Evolutionary conservation across 1,139 yeast species (phyloP).

Genomic region (Taiozyma onychis): DNA sequence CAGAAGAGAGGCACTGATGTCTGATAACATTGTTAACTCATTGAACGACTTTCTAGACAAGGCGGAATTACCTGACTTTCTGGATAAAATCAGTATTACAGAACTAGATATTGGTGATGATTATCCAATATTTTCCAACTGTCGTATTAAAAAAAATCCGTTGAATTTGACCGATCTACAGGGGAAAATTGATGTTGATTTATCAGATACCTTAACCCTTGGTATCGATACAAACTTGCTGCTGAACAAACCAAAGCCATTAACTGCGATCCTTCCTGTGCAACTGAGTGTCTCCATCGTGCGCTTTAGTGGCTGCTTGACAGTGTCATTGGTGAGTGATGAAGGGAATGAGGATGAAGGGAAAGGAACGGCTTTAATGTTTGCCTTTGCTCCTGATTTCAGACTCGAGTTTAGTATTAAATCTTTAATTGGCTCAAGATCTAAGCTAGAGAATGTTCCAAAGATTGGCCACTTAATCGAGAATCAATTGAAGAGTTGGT

Average conservation of each 20-base stretch:
- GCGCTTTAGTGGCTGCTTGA: constrained; percentile 86
- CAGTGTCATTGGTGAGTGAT: constrained; percentile 47
- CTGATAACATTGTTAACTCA: constrained; percentile 80
- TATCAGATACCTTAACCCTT: constrained; percentile 82
- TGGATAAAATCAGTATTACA: constrained; percentile 73
- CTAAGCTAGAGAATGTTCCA: constrained; percentile 90
- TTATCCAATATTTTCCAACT: constrained; percentile 91
- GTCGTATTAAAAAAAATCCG: constrained; percentile 65
- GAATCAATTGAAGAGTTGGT: constrained; percentile 79
- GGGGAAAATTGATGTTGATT: constrained; percentile 90
- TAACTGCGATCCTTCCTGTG: constrained; percentile 82
- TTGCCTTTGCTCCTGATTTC: constrained; percentile 89
- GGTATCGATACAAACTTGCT: constrained; percentile 83
- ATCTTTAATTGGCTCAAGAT: constrained; percentile 86
- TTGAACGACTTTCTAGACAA: constrained; percentile 46
- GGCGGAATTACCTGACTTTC: constrained; percentile 62
- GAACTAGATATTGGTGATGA: constrained; percentile 94
- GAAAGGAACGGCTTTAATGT: constrained; percentile 67
- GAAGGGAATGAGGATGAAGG: constrained; percentile 26
- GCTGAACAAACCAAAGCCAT: constrained; percentile 78
- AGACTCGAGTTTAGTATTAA: constrained; percentile 79
- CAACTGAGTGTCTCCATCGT: constrained; percentile 82
- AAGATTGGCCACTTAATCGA: constrained; percentile 84
- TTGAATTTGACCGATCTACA: constrained; percentile 47
- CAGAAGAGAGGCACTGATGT: constrained; percentile 76